Evolutionary conservation across 805 yeast species (phyloP).

Genomic region (Wickerhamiella bombiphila): DNA sequence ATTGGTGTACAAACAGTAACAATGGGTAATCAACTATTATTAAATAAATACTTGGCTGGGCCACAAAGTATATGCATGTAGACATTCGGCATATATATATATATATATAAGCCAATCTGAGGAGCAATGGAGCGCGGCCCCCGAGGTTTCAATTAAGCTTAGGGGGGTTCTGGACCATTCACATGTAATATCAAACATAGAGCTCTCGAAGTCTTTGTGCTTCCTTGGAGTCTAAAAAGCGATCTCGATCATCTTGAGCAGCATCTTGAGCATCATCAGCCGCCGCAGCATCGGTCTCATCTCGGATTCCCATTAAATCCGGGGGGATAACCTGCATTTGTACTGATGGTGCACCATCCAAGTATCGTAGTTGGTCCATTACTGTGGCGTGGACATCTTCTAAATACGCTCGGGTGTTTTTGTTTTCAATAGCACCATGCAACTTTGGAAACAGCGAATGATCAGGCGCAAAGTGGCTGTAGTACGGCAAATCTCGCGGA

Average conservation of each 20-base stretch:
- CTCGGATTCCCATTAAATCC: constrained; percentile 27
- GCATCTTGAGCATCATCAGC: constrained; percentile 19
- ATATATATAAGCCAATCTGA: too few species aligned
- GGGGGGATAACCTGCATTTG: constrained; percentile 88
- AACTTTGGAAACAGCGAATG: constrained; percentile 71
- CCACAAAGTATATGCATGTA: too few species aligned
- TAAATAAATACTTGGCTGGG: too few species aligned
- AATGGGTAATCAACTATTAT: too few species aligned
- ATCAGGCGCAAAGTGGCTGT: constrained; percentile 81
- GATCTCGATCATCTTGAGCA: background rate
- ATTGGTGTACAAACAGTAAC: too few species aligned
- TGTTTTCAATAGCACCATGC: constrained; percentile 72
- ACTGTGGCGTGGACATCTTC: constrained; percentile 65
- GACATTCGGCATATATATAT: too few species aligned
- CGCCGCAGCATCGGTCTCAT: constrained; percentile 26
- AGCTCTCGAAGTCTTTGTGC: background rate
- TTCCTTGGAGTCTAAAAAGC: background rate
- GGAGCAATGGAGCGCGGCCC: too few species aligned
- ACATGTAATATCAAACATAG: background rate
- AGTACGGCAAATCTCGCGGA: constrained; percentile 62
- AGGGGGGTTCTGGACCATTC: too few species aligned
- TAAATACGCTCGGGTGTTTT: constrained; percentile 66
- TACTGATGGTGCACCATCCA: constrained; percentile 90
- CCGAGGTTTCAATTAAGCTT: too few species aligned
- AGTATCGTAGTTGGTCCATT: constrained; percentile 62